Percentiles rank a stretch among this genome's conserved stretches.
These are phyloP conservation scores for Wickerhamomyces pijperi DNA, from an alignment of 805 yeast species.

Conservation along the genomic window DNA sequence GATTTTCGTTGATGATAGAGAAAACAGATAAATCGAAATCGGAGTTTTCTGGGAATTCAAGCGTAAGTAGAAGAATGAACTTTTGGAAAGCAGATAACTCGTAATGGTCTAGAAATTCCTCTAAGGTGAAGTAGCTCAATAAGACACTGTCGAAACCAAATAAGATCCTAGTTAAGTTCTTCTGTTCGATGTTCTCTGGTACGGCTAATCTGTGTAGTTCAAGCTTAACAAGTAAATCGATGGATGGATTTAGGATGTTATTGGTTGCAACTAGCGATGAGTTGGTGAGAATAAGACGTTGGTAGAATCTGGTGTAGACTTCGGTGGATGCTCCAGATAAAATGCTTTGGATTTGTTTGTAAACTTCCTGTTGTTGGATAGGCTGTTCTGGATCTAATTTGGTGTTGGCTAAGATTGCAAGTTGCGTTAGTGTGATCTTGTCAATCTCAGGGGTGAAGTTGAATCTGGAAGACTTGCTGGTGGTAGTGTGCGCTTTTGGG, in stretches of 20 bases:
- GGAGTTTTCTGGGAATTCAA: constrained; percentile 4
- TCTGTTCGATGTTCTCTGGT: constrained; percentile 5
- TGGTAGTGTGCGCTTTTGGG: neutral
- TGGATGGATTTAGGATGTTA: constrained; percentile 9
- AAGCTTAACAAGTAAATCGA: constrained; percentile 13
- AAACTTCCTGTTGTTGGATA: constrained; percentile 24
- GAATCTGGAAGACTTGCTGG: constrained; percentile 1
- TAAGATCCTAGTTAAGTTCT: constrained; percentile 5
- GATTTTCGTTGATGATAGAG: constrained; percentile 4
- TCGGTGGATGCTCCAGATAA: constrained; percentile 24
- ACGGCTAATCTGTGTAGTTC: constrained; percentile 15
- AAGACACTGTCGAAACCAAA: constrained; percentile 17
- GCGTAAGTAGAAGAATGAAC: constrained; percentile 10
- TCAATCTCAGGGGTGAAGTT: constrained; percentile 6
- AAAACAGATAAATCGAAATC: constrained; percentile 6
- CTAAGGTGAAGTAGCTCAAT: constrained; percentile 19
- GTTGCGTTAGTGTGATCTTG: constrained; percentile 37
- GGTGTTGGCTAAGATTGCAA: constrained; percentile 38
- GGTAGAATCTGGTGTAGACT: constrained; percentile 22
- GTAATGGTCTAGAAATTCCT: constrained; percentile 21
- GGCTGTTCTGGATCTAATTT: constrained; percentile 29
- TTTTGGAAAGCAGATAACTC: constrained; percentile 15
- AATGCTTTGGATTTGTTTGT: constrained; percentile 28
- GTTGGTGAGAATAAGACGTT: constrained; percentile 21
- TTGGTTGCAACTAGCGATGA: constrained; percentile 16